These are phyloP conservation scores for Pseudogymnoascus sp. DNA, from an alignment of 2,329 filamentous ascomycete species.

Conservation along the genomic window DNA sequence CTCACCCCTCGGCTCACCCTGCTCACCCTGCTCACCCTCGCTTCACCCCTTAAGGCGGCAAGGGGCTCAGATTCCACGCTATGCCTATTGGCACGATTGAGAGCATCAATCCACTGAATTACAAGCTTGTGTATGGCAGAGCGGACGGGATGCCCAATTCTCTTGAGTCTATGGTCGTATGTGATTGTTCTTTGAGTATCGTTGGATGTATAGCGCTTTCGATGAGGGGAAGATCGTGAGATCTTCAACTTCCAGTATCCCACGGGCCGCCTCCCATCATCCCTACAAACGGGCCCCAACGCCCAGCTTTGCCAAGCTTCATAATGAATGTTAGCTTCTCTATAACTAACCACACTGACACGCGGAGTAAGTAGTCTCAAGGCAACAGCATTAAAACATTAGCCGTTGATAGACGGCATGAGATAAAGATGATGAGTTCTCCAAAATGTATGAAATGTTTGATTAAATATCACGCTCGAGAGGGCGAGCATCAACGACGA, in stretches of 20 bases:
- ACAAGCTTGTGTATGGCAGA: no score
- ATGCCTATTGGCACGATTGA: no score
- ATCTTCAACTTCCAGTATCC: not conserved
- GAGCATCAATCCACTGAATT: no score
- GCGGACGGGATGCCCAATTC: no score
- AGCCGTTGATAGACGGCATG: not conserved
- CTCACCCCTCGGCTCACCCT: no score
- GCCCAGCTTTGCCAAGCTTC: not conserved
- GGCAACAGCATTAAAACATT: not conserved
- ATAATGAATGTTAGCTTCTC: not conserved
- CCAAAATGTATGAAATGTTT: not conserved
- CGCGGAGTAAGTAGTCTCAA: not conserved
- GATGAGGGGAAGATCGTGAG: not conserved
- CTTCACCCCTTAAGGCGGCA: no score
- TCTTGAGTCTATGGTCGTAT: not conserved
- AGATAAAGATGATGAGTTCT: not conserved
- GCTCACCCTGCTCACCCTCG: no score
- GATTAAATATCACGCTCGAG: not conserved
- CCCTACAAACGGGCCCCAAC: not conserved
- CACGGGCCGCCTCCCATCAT: not conserved
- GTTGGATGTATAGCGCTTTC: not conserved
- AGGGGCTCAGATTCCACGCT: no score
- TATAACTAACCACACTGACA: not conserved
- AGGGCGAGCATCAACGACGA: not conserved
- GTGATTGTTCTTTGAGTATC: not conserved